phyloP scores from a whole-genome alignment of 2,329 filamentous ascomycete genomes.

The Aspergillus terreus region DNA sequence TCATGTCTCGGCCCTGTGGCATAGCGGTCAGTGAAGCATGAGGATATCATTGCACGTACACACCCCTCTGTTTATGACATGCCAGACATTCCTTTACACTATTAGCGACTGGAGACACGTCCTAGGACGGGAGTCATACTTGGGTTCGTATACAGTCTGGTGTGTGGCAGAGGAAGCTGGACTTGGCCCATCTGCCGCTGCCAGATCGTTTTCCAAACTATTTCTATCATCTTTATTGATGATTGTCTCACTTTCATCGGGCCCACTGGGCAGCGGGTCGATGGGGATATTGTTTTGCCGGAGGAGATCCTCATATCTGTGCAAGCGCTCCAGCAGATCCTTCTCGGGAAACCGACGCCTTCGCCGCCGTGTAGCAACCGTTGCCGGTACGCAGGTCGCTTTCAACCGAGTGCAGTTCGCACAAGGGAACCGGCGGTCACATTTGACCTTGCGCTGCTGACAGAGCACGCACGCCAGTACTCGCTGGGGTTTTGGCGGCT shows the following conservation, averaged over 20 bases:
- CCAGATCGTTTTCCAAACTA: neutral
- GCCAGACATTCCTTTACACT: constrained; percentile 44
- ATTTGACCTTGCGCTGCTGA: constrained; percentile 72
- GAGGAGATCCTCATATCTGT: constrained; percentile 64
- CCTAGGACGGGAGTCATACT: constrained; percentile 3
- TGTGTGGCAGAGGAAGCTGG: neutral
- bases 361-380: constrained; percentile 49
- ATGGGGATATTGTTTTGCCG: constrained; percentile 65
- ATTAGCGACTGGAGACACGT: constrained; percentile 9
- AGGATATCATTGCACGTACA: neutral
- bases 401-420: constrained; percentile 63
- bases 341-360: constrained; percentile 64
- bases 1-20: neutral
- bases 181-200: neutral
- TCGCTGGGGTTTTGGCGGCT: constrained; percentile 10
- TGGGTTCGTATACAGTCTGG: constrained; percentile 10
- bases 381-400: constrained; percentile 51
- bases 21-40: constrained; percentile 2
- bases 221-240: neutral
- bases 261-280: constrained; percentile 54
- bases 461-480: constrained; percentile 61
- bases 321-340: constrained; percentile 66
- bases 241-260: constrained; percentile 7
- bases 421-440: constrained; percentile 70
- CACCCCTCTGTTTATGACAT: constrained; percentile 45